Evolutionary conservation across 306 rosid species (phyloP).

Genomic region (Prunus mira): DNA sequence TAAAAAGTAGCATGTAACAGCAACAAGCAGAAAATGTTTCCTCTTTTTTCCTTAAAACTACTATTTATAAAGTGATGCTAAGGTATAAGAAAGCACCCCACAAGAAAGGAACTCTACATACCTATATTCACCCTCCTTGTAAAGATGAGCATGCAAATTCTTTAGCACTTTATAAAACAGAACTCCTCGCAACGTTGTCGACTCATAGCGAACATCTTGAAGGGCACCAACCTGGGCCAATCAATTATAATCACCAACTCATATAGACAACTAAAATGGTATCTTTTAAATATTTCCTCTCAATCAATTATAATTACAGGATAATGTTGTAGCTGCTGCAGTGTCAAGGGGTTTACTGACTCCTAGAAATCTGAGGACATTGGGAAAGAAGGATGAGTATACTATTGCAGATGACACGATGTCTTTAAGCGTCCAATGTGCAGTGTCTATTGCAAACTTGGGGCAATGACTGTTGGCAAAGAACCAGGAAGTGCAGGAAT

Average conservation of each 20-base stretch:
- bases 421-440: too few species aligned
- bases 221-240: slow-evolving; percentile 85
- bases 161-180: slow-evolving; percentile 83
- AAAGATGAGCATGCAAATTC: slow-evolving; percentile 90
- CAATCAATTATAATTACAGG: background rate
- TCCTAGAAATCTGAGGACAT: too few species aligned
- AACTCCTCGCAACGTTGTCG: slow-evolving; percentile 83
- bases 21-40: background rate
- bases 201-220: slow-evolving; percentile 95
- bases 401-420: too few species aligned
- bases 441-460: too few species aligned
- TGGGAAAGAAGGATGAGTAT: too few species aligned
- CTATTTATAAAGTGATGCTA: background rate
- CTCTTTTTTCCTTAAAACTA: slow-evolving; percentile 11
- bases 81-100: background rate
- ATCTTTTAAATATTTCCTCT: slow-evolving; percentile 9
- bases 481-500: too few species aligned
- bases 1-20: background rate
- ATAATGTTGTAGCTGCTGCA: too few species aligned
- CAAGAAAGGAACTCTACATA: slow-evolving; percentile 22
- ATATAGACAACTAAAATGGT: slow-evolving; percentile 9
- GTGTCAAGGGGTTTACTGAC: too few species aligned
- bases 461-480: too few species aligned
- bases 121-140: slow-evolving; percentile 97
- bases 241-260: slow-evolving; percentile 2